Evolutionary conservation across 495 filamentous ascomycete species (phyloP).

Genomic region (Entonaema liquescens): DNA sequence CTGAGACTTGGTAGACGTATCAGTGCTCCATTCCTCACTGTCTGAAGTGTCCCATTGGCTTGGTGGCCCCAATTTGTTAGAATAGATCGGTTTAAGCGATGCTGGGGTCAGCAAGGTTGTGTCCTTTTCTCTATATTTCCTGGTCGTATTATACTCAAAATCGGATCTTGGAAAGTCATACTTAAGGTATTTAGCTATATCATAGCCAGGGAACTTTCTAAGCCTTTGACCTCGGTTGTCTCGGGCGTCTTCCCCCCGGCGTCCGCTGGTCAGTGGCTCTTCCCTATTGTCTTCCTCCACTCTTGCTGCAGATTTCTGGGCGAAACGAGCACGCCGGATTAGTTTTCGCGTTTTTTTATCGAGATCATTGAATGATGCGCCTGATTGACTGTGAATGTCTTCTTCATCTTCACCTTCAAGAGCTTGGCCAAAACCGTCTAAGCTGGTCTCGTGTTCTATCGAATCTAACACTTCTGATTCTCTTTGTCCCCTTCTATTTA

Average conservation of each 20-base stretch:
- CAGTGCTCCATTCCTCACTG: neutral
- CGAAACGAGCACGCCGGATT: neutral
- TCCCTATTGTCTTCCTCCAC: neutral
- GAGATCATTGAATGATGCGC: neutral
- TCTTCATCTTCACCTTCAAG: neutral
- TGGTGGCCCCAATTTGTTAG: neutral
- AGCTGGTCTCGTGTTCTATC: neutral
- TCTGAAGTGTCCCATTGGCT: neutral
- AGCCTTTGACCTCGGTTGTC: too few species aligned
- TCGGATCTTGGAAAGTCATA: too few species aligned
- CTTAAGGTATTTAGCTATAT: too few species aligned
- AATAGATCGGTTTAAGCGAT: neutral
- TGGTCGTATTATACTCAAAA: too few species aligned
- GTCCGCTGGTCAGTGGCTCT: neutral
- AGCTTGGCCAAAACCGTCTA: neutral
- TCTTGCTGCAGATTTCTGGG: neutral
- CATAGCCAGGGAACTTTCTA: too few species aligned
- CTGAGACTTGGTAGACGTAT: neutral
- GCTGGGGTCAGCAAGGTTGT: neutral
- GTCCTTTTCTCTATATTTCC: too few species aligned
- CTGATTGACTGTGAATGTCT: neutral
- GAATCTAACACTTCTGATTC: neutral
- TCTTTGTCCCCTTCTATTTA: neutral
- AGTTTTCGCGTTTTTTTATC: neutral
- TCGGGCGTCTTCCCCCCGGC: too few species aligned